A percentile compares a stretch with the other conserved stretches of the same genome.
phyloP scores from a whole-genome alignment of 2,329 filamentous ascomycete species.

The Elsinoe necatrix region DNA sequence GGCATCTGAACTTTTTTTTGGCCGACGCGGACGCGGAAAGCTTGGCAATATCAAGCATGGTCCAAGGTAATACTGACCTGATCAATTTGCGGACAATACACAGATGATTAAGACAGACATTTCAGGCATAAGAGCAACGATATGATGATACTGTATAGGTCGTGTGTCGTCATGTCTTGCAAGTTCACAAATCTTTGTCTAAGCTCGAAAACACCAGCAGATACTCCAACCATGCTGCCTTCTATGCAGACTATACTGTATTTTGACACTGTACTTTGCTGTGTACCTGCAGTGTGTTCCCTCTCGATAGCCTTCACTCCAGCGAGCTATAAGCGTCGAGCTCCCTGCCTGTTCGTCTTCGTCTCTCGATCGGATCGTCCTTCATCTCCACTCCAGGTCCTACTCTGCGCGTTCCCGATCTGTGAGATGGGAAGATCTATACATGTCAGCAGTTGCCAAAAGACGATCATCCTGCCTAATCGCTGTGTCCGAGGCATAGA shows the following conservation, averaged over 20 bases:
- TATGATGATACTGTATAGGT: not conserved
- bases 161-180: not conserved
- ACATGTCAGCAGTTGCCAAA: slow-evolving; percentile 11
- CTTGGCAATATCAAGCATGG: slow-evolving; percentile 7
- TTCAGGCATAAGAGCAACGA: not conserved
- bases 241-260: slow-evolving; percentile 5
- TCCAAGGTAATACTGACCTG: not conserved
- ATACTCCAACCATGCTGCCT: not conserved
- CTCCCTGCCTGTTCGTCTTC: slow-evolving; percentile 44
- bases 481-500: too few relatives aligned
- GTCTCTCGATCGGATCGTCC: slow-evolving; percentile 53
- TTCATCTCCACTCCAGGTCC: slow-evolving; percentile 78
- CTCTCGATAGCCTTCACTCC: slow-evolving; percentile 43
- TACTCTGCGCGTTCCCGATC: slow-evolving; percentile 54
- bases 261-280: not conserved
- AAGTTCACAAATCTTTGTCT: not conserved
- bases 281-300: not conserved
- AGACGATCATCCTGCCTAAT: too few relatives aligned
- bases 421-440: slow-evolving; percentile 52
- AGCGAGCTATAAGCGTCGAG: slow-evolving; percentile 59
- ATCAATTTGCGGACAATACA: not conserved
- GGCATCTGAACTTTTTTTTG: slow-evolving; percentile 14
- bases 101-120: not conserved
- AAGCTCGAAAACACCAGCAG: not conserved
- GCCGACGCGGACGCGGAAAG: slow-evolving; percentile 6